Percentiles rank a stretch among this genome's conserved stretches.
phyloP scores from a whole-genome alignment of 768 basidiomycete genomes.

The Favolaschia claudopus region DNA sequence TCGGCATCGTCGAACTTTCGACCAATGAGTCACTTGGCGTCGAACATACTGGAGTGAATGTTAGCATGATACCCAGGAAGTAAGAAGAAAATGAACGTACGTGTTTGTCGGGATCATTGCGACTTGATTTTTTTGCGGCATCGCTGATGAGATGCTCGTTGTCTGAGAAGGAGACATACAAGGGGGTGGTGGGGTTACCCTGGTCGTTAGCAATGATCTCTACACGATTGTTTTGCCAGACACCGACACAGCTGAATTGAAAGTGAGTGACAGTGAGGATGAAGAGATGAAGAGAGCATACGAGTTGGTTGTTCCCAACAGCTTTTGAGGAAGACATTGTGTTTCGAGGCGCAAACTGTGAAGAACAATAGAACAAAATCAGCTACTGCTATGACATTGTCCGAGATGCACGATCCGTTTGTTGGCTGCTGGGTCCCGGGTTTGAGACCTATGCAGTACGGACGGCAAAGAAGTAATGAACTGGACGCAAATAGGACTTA shows the following conservation, averaged over 20 bases:
- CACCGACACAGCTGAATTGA: conserved; percentile 37
- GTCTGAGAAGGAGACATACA: conserved; percentile 90
- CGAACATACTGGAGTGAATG: conserved; percentile 52
- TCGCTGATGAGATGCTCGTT: conserved; percentile 83
- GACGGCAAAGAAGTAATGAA: too few relatives aligned
- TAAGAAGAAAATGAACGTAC: conserved; percentile 39
- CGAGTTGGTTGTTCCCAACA: too few relatives aligned
- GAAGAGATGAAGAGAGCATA: too few relatives aligned
- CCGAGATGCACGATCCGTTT: too few relatives aligned
- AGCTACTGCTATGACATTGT: too few relatives aligned
- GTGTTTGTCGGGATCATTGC: conserved; percentile 79
- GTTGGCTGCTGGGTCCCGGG: too few relatives aligned
- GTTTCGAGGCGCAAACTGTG: too few relatives aligned
- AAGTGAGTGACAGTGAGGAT: too few relatives aligned
- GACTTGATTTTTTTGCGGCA: conserved; percentile 79
- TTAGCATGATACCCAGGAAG: neutral
- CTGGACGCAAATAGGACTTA: too few relatives aligned
- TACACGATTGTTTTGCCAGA: conserved; percentile 60
- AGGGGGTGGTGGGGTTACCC: conserved; percentile 90
- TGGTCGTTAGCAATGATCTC: conserved; percentile 90
- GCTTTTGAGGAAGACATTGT: too few relatives aligned
- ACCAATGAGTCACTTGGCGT: conserved; percentile 66
- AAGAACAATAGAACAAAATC: too few relatives aligned
- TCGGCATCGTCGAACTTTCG: conserved; percentile 54
- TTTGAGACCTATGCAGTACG: too few relatives aligned